A percentile compares a stretch with the other conserved stretches of the same genome.
These are phyloP conservation scores for Pleurozium schreberi DNA, from an alignment of 225 moss, liverwort and hornwort genomes.

Conservation along the genomic window DNA sequence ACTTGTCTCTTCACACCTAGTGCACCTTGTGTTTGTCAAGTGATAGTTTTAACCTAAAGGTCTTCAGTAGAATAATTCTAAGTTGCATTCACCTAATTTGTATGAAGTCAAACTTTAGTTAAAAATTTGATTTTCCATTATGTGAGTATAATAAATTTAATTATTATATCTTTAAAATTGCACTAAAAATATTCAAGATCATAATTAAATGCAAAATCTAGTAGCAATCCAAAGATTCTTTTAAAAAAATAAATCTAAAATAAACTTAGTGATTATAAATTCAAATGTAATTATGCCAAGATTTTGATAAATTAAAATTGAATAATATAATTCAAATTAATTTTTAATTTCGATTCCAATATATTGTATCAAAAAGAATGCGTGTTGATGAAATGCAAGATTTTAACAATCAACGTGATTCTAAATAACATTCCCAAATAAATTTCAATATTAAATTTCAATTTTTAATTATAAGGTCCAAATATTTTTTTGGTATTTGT, in stretches of 20 bases:
- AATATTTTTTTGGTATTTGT: background rate
- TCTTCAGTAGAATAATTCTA: background rate
- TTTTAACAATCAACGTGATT: background rate
- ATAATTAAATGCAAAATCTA: background rate
- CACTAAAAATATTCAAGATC: too few relatives aligned
- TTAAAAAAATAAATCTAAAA: too few relatives aligned
- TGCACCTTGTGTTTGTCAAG: rapidly evolving
- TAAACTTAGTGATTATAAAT: background rate
- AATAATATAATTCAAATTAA: background rate
- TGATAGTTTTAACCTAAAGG: background rate
- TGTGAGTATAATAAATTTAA: too few relatives aligned
- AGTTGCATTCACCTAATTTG: background rate
- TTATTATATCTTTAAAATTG: rapidly evolving
- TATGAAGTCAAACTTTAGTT: background rate
- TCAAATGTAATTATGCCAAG: background rate
- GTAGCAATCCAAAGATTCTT: background rate
- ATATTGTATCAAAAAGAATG: background rate
- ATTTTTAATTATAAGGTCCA: background rate
- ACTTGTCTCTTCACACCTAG: background rate
- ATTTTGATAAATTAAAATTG: too few relatives aligned
- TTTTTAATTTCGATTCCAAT: background rate
- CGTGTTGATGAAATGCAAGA: background rate
- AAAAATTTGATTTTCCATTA: background rate
- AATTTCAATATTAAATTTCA: background rate
- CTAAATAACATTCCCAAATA: background rate